A percentile compares a stretch with the other conserved stretches of the same genome.
Evolutionary conservation across 1,284 basidiomycete genomes (phyloP).

Genomic region (Naganishia albida): DNA sequence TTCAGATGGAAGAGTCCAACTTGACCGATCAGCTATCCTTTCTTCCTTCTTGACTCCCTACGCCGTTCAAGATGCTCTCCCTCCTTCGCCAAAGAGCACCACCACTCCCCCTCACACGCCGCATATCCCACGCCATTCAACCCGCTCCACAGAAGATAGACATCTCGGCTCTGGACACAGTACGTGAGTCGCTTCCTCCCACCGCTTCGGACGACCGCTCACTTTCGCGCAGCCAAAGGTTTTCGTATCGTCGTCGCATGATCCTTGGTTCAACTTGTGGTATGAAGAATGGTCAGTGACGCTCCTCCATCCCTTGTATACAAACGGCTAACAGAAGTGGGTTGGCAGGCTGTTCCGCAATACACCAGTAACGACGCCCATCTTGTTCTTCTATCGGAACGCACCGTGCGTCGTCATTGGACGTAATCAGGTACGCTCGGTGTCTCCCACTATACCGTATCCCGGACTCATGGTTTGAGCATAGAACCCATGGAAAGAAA

Average conservation of each 20-base stretch:
- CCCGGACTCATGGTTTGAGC: too few species aligned
- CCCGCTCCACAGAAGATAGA: constrained; percentile 1
- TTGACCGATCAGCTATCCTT: neutral
- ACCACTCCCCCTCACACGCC: neutral
- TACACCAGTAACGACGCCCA: constrained; percentile 64
- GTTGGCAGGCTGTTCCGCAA: constrained; percentile 76
- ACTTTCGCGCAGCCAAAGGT: constrained; percentile 53
- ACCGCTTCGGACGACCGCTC: neutral
- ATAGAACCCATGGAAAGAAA: constrained; percentile 96
- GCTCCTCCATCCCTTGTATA: neutral
- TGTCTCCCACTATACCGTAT: neutral
- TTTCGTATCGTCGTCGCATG: constrained; percentile 77
- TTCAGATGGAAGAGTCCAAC: neutral
- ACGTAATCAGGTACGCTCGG: constrained; percentile 67
- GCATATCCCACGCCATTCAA: constrained; percentile 9
- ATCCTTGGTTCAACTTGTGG: constrained; percentile 91
- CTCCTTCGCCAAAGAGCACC: neutral
- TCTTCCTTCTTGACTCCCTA: neutral
- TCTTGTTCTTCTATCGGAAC: constrained; percentile 88
- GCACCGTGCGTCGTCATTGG: constrained; percentile 90
- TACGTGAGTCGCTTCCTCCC: constrained; percentile 9
- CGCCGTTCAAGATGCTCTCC: neutral
- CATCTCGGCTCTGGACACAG: constrained; percentile 16
- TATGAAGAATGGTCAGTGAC: constrained; percentile 82
- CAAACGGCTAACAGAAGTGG: constrained; percentile 12